Percentiles rank a stretch among this genome's conserved stretches.
Evolutionary conservation across 345 rosid species (phyloP).

Genomic region (Eucalyptus grandis): DNA sequence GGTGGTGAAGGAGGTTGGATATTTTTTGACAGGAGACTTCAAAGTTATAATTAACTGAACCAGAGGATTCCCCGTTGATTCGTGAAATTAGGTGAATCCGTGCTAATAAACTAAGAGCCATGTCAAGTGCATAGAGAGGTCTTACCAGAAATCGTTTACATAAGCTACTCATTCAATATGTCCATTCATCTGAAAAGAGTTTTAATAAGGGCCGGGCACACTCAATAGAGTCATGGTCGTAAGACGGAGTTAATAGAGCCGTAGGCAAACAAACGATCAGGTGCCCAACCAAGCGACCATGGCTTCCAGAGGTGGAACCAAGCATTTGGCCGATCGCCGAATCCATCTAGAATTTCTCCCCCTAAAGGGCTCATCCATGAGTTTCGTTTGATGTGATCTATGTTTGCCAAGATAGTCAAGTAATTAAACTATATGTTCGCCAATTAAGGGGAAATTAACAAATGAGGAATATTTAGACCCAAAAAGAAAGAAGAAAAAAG

Average conservation of each 20-base stretch:
- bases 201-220: background rate
- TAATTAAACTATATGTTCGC: background rate
- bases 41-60: background rate
- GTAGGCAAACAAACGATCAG: background rate
- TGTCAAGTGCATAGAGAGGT: background rate
- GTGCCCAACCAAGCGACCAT: background rate
- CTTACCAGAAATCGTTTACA: background rate
- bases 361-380: background rate
- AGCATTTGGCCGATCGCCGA: background rate
- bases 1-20: background rate
- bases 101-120: background rate
- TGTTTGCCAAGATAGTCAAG: background rate
- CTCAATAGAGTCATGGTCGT: background rate
- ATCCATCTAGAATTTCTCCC: fast-evolving
- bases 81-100: background rate
- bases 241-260: background rate
- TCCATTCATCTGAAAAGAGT: background rate
- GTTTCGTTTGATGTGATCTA: background rate
- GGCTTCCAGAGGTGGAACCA: background rate
- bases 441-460: background rate
- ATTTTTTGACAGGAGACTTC: background rate
- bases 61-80: background rate
- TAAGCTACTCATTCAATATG: background rate
- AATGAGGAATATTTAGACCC: background rate
- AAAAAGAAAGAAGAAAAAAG: no score